Evolutionary conservation across 345 rosid species (phyloP).

Genomic region (Hypericum androsaemum): DNA sequence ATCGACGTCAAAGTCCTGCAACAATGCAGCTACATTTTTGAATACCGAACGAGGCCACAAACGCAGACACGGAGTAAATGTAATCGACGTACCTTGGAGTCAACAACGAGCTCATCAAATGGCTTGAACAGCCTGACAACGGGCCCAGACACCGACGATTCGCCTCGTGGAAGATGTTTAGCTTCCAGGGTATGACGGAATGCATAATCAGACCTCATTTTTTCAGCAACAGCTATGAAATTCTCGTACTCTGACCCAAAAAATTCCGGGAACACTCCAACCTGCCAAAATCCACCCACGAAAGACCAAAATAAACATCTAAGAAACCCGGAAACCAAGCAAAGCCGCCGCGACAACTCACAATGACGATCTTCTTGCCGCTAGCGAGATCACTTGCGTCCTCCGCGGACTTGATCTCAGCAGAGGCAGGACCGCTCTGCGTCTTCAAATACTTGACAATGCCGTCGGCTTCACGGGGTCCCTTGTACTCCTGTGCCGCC

Average conservation of each 20-base stretch:
- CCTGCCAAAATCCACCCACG: slow-evolving; percentile 34
- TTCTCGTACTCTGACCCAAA: slow-evolving; percentile 81
- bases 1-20: slow-evolving; percentile 67
- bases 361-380: slow-evolving; percentile 59
- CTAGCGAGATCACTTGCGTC: slow-evolving; percentile 48
- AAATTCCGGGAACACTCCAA: slow-evolving; percentile 81
- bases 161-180: slow-evolving; percentile 87
- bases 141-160: slow-evolving; percentile 73
- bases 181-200: slow-evolving; percentile 82
- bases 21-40: slow-evolving; percentile 4
- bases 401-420: slow-evolving; percentile 54
- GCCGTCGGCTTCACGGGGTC: slow-evolving; percentile 93
- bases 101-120: slow-evolving; percentile 80
- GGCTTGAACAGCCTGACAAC: slow-evolving; percentile 90
- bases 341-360: slow-evolving; percentile 24
- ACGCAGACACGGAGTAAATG: no score
- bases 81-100: slow-evolving; percentile 45
- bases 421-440: slow-evolving; percentile 90
- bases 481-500: slow-evolving; percentile 69
- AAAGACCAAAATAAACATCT: no score
- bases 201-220: slow-evolving; percentile 75
- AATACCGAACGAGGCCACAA: no score
- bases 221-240: slow-evolving; percentile 61
- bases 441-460: slow-evolving; percentile 70
- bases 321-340: not conserved